Evolutionary conservation across 129 eudicot species (phyloP), one percentile per base, ranked within the genome.

Genomic region (Lonicera japonica): DNA sequence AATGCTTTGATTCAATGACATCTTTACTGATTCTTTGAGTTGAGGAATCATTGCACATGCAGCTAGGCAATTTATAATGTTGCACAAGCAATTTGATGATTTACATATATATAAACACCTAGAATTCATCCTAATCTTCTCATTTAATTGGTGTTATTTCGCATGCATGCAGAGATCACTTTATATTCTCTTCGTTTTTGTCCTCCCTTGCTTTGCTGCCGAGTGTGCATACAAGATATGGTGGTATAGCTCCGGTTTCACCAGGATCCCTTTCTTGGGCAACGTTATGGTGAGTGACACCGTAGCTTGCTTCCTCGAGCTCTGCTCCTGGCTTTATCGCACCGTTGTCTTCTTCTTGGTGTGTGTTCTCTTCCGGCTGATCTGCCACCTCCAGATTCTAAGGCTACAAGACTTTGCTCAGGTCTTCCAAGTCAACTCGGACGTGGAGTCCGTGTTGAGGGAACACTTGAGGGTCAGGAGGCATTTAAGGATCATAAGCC

Each of bases 241-340:
- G 95, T 90, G 97, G 97, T 90, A 90, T 76, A 63, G 66, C 63
- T 90, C 97, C 0, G 97, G 95, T 21, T 86, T 81, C 23, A 81
- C 95, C 4, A 82, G 69, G 11, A 83, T 90, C 46, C 94, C 97
- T 12, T 90, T 90, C 68, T 60, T 90, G 57, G 95, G 87, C 10
- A 79, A 86, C 43, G 83, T 64, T 14, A 11, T 82, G 21, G 83
- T 85, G 67, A 86, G 97, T 57, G 80, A 83, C 64, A 52, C 82
- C 1, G 83, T 90, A 20, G 95, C 95, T 11, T 90, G 97, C 65
- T 40, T 73, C 23, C 43, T 86, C 21, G 95, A 86, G 73, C 86
- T 90, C 8, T 64, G 77, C 72, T 90, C 97, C 0, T 86, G 97
- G 97, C 79, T 90, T 23, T 90, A 90, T 62, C 66, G 97, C 54